Percentiles rank a stretch among this genome's conserved stretches.
Evolutionary conservation across 306 rosid species (phyloP).

Genomic region (Crataegus laevigata): DNA sequence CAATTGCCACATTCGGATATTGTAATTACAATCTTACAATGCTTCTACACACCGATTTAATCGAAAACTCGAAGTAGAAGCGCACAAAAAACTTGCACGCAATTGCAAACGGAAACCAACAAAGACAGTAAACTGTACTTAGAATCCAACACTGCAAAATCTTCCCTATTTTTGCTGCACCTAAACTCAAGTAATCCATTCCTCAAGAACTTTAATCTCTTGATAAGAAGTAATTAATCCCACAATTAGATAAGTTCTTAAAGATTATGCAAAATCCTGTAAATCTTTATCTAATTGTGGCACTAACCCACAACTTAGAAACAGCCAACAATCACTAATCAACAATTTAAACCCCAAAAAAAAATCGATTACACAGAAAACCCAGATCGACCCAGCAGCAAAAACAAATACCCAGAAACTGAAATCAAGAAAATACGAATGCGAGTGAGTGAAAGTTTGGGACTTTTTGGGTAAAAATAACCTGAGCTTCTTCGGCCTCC

Average conservation of each 20-base stretch:
- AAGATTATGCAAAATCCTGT: neutral
- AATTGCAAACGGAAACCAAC: neutral
- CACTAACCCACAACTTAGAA: conserved; percentile 10
- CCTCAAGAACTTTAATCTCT: neutral
- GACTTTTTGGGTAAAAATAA: neutral
- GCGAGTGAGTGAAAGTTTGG: neutral
- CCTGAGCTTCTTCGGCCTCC: conserved; percentile 55
- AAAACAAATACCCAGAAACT: conserved; percentile 1
- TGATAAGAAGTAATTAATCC: neutral
- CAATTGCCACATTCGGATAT: neutral
- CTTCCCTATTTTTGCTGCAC: neutral
- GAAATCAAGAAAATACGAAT: neutral
- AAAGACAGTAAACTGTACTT: neutral
- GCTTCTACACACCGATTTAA: neutral
- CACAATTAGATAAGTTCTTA: neutral
- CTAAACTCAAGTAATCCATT: no score
- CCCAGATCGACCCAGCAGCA: conserved; percentile 26
- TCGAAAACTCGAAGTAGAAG: neutral
- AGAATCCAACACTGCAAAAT: no score
- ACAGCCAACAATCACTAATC: neutral
- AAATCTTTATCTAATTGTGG: neutral
- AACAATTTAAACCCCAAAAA: neutral
- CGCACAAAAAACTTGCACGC: neutral
- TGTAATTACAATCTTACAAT: neutral
- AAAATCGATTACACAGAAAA: conserved; percentile 12